These are phyloP conservation scores for Zizania palustris DNA, from an alignment of 202 grass and related monocot genomes.

Conservation along the genomic window DNA sequence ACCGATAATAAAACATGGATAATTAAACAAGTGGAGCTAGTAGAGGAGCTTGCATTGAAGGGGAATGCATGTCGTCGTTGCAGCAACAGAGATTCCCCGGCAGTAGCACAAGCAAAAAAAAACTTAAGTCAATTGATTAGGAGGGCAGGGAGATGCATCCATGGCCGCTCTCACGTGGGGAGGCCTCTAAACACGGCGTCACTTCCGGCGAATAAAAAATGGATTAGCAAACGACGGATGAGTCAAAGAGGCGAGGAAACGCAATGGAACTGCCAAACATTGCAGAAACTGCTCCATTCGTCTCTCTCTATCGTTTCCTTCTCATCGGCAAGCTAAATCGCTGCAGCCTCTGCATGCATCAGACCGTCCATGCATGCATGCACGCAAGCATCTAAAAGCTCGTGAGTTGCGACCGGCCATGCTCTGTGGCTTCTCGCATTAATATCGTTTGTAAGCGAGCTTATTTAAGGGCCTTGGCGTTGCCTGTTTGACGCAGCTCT, in stretches of 20 bases:
- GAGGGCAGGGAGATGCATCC: slow-evolving; percentile 38
- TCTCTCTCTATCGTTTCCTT: not conserved
- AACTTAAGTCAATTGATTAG: slow-evolving; percentile 34
- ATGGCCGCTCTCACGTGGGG: slow-evolving; percentile 51
- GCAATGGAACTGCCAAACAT: slow-evolving; percentile 18
- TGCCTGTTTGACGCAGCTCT: slow-evolving; percentile 38
- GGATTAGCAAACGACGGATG: not conserved
- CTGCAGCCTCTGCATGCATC: not conserved
- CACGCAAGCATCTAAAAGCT: slow-evolving; percentile 8
- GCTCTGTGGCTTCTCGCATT: slow-evolving; percentile 36
- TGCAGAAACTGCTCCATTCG: not conserved
- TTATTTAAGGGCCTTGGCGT: slow-evolving; percentile 35
- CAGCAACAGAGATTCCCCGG: slow-evolving; percentile 47
- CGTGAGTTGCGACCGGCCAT: slow-evolving; percentile 31
- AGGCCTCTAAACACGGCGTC: slow-evolving; percentile 49
- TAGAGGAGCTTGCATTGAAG: not conserved
- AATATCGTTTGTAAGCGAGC: slow-evolving; percentile 34
- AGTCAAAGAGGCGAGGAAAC: slow-evolving; percentile 37
- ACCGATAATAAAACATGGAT: slow-evolving; percentile 23
- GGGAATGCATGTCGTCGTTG: slow-evolving; percentile 18
- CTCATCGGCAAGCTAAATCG: not conserved
- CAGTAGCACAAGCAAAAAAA: slow-evolving; percentile 42
- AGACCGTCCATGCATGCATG: slow-evolving; percentile 10
- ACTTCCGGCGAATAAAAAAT: slow-evolving; percentile 23
- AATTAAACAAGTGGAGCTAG: not conserved